These are phyloP conservation scores for Citrus trifoliata DNA, from an alignment of 345 rosid genomes.

Conservation along the genomic window DNA sequence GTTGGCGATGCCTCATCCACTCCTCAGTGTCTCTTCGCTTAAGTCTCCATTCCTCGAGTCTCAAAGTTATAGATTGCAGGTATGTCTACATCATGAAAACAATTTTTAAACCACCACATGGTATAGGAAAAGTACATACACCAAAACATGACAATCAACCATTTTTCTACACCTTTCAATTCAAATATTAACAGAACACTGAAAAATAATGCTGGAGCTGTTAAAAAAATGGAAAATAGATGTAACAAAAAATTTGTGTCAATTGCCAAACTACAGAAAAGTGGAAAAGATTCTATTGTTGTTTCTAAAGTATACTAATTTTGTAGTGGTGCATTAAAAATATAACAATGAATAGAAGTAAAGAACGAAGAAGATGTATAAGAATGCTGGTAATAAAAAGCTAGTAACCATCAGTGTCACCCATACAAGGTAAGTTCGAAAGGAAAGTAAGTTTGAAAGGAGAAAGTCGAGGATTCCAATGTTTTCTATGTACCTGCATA, in stretches of 20 bases:
- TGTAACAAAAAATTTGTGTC: background rate
- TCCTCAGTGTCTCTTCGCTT: slow-evolving; percentile 90
- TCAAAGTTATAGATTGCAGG: slow-evolving; percentile 77
- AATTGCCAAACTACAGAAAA: background rate
- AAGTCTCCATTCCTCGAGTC: slow-evolving; percentile 94
- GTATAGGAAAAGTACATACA: background rate
- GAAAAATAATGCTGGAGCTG: background rate
- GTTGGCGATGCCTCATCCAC: slow-evolving; percentile 96
- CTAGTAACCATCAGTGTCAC: background rate
- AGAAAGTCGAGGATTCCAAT: background rate
- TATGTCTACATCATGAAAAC: slow-evolving; percentile 53
- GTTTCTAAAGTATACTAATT: background rate
- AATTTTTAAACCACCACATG: slow-evolving; percentile 11
- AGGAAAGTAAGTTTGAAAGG: background rate
- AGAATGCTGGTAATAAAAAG: background rate
- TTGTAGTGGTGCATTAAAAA: background rate
- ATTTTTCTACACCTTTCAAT: background rate
- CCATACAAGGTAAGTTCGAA: background rate
- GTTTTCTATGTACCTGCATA: slow-evolving; percentile 67
- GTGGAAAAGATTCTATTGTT: background rate
- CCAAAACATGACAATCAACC: background rate
- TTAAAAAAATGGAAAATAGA: background rate
- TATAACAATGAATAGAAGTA: background rate
- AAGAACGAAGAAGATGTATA: background rate
- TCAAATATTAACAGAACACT: background rate